phyloP scores from a whole-genome alignment of 768 basidiomycete genomes.

The Termitomyces sp. region DNA sequence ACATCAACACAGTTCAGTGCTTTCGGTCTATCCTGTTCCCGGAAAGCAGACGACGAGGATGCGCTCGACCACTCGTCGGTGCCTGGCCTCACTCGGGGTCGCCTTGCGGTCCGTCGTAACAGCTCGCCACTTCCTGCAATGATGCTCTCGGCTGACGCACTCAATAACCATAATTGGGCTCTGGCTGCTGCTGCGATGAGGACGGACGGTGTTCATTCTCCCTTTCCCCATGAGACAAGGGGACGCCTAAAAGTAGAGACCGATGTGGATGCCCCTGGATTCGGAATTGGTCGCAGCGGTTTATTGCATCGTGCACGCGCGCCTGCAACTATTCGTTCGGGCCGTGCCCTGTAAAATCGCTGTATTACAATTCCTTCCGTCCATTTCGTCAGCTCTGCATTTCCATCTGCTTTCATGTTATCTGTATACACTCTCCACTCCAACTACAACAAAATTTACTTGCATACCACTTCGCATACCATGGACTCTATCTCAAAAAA shows the following conservation, averaged over 20 bases:
- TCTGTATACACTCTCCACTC: conserved; percentile 1
- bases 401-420: conserved; percentile 1
- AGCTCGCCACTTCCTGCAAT: conserved; percentile 54
- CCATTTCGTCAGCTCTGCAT: conserved; percentile 1
- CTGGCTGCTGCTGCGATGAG: conserved; percentile 17
- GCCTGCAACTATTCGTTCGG: conserved; percentile 5
- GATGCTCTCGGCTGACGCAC: conserved; percentile 27
- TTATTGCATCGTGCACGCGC: conserved; percentile 39
- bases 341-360: conserved; percentile 10
- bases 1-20: conserved; percentile 6
- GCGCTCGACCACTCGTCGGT: conserved; percentile 42
- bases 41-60: conserved; percentile 31
- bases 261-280: conserved; percentile 53
- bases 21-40: conserved; percentile 8
- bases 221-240: conserved; percentile 30
- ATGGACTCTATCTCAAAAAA: not conserved
- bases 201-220: conserved; percentile 17
- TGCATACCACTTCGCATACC: conserved; percentile 6
- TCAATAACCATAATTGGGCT: conserved; percentile 22
- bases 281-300: conserved; percentile 61
- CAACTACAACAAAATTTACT: conserved; percentile 1
- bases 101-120: conserved; percentile 46
- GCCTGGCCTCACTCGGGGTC: conserved; percentile 37
- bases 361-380: not conserved
- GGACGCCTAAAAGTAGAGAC: conserved; percentile 51